Base-by-base conservation (phyloP, 2,329 filamentous ascomycete species). In the Colletotrichum abscissum region DNA sequence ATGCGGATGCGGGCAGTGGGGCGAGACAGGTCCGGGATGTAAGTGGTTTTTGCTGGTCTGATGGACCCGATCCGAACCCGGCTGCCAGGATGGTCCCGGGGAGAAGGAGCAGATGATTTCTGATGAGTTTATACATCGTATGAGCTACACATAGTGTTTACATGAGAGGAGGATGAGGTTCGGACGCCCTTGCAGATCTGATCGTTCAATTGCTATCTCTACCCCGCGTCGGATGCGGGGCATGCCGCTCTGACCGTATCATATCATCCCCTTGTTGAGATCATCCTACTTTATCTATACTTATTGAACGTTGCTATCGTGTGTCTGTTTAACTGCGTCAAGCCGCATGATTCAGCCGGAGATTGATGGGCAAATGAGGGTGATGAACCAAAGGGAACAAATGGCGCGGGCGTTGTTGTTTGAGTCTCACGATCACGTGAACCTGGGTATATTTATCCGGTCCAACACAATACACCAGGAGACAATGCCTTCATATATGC, bases 211-310 rank as follows among this genome's bases (percentile, higher is more conserved):
- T 38, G 30, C 4, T 28, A 28, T 56, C 63, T 28, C 49, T 28
- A 42, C 63, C 63, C 63, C 63, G 63, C 63, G 63, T 33, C 19
- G 12, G 8, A 56, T 56, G 63, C 63, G 63, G 63, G 63, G 63
- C 33, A 64, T 30, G 28, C 9, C 16, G 63, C 54, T 63, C 26
- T 33, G 46, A 33, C n/a, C 60, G 59, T 52, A 63, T 16, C 60
- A 54, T 52, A 49, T 49, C 19, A 49, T 49, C 42, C 8, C 42
- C 42, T 49, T 49, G 19, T 49, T n/a, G 42, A 49, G 19, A 8
- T 49, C 42, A 49, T 49, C 42, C 42, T 49, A 19, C 42, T 49
- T 49, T 49, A 49, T 49, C 42, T 49, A n/a, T 2, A 2, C 42
- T n/a, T 19, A 49, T n/a, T 49, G 42, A 9, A 46, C 19, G 19